phyloP scores from a whole-genome alignment of 768 basidiomycete species.

The Pisolithus sp. region DNA sequence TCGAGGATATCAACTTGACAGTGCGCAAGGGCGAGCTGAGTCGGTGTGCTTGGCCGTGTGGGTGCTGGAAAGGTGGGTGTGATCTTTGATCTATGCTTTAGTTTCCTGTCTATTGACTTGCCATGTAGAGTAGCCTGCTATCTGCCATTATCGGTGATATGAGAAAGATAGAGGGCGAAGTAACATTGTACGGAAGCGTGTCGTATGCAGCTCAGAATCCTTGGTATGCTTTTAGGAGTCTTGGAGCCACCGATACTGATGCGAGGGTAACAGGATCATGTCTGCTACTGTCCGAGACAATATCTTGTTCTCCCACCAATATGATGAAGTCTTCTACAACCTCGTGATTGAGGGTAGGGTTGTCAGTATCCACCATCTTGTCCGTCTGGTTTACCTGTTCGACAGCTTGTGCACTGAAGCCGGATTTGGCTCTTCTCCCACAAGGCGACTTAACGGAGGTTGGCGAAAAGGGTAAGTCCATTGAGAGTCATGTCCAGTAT shows the following conservation, averaged over 20 bases:
- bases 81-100: background rate
- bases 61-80: constrained; percentile 75
- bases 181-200: constrained; percentile 61
- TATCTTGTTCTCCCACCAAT: constrained; percentile 86
- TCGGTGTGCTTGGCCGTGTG: constrained; percentile 83
- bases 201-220: constrained; percentile 86
- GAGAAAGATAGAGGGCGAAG: constrained; percentile 66
- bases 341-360: constrained; percentile 67
- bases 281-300: constrained; percentile 85
- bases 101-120: background rate
- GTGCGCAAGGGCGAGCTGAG: constrained; percentile 79
- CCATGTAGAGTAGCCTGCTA: constrained; percentile 56
- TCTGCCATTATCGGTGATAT: constrained; percentile 87
- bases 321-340: constrained; percentile 79
- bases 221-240: constrained; percentile 43
- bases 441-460: constrained; percentile 83
- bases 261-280: constrained; percentile 58
- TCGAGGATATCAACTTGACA: constrained; percentile 71
- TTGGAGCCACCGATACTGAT: background rate
- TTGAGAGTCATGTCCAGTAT: too few species aligned
- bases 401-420: constrained; percentile 75
- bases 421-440: constrained; percentile 73
- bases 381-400: background rate
- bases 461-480: constrained; percentile 65
- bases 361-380: background rate